Conservation (phyloP, 2,329 filamentous ascomycete species). For the Pseudogymnoascus sp. region DNA sequence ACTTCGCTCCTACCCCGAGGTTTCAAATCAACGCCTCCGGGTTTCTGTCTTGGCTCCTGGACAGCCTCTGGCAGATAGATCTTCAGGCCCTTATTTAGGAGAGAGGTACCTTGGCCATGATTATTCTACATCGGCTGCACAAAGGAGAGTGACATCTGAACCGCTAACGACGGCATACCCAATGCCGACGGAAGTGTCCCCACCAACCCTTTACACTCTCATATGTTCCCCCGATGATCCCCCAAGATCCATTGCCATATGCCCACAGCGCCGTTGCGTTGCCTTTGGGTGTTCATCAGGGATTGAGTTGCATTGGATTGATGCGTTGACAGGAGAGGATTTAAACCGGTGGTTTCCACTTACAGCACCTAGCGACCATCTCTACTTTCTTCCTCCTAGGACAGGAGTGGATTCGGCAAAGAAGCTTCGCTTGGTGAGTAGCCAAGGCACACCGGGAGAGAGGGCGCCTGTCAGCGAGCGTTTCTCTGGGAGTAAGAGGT, state of each 20-base stretch:
- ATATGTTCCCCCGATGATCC: slow-evolving; percentile 54
- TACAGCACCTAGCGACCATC: slow-evolving; percentile 42
- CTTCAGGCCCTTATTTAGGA: not conserved
- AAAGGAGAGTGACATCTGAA: not conserved
- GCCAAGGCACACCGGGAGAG: slow-evolving; percentile 38
- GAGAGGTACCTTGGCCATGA: not conserved
- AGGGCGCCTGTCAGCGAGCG: slow-evolving; percentile 20
- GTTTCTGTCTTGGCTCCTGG: not conserved
- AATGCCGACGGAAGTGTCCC: slow-evolving; percentile 27
- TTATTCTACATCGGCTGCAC: not conserved
- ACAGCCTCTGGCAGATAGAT: not conserved
- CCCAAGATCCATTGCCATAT: slow-evolving; percentile 56
- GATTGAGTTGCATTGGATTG: slow-evolving; percentile 54
- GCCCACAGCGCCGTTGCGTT: slow-evolving; percentile 54
- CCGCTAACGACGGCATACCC: not conserved
- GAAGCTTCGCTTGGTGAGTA: slow-evolving; percentile 55
- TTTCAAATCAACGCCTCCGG: not conserved
- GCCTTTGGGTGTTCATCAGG: slow-evolving; percentile 56
- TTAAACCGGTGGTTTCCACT: slow-evolving; percentile 48
- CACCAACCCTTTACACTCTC: slow-evolving; percentile 32
- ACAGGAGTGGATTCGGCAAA: slow-evolving; percentile 42
- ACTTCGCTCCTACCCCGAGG: not conserved
- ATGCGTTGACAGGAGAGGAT: slow-evolving; percentile 38
- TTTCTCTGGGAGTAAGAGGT: slow-evolving; percentile 18
- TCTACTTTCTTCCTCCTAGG: slow-evolving; percentile 52